Percentiles rank a stretch among this genome's conserved stretches.
Conservation (phyloP, 306 rosid genomes). For the Mimosa pudica region DNA sequence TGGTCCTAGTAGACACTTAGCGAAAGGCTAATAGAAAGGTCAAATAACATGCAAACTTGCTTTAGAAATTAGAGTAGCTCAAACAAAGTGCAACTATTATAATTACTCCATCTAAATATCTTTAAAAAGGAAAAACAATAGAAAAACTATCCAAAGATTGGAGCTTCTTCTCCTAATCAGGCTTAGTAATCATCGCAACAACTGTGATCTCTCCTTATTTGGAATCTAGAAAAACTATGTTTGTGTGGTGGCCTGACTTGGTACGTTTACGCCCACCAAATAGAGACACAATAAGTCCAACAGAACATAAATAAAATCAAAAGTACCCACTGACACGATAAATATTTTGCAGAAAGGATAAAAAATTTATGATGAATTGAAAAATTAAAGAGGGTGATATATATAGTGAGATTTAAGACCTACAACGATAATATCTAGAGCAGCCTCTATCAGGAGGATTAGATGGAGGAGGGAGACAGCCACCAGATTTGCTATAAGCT, state of each 20-base stretch:
- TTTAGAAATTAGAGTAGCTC: too few relatives aligned
- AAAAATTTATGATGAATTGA: background rate
- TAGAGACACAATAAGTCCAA: background rate
- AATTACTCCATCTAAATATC: background rate
- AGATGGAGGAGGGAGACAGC: constrained; percentile 68
- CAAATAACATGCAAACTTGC: background rate
- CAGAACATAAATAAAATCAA: background rate
- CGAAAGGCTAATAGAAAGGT: background rate
- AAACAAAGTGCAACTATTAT: background rate
- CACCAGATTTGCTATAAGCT: constrained; percentile 67
- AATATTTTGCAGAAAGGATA: too few relatives aligned
- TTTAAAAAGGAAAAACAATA: background rate
- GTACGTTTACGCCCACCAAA: background rate
- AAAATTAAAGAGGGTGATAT: too few relatives aligned
- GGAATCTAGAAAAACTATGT: background rate
- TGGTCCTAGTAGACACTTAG: too few relatives aligned
- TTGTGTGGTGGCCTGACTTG: background rate
- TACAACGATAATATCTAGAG: constrained; percentile 68
- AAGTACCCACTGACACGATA: background rate
- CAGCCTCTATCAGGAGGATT: constrained; percentile 67
- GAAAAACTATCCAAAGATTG: background rate
- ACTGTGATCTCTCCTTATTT: background rate
- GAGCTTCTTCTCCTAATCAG: background rate
- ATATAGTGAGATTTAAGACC: constrained; percentile 34
- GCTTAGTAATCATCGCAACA: background rate